A percentile compares a stretch with the other conserved stretches of the same genome.
Evolutionary conservation across 2,329 filamentous ascomycete species (phyloP).

Genomic region (Aspergillus fumigatus): DNA sequence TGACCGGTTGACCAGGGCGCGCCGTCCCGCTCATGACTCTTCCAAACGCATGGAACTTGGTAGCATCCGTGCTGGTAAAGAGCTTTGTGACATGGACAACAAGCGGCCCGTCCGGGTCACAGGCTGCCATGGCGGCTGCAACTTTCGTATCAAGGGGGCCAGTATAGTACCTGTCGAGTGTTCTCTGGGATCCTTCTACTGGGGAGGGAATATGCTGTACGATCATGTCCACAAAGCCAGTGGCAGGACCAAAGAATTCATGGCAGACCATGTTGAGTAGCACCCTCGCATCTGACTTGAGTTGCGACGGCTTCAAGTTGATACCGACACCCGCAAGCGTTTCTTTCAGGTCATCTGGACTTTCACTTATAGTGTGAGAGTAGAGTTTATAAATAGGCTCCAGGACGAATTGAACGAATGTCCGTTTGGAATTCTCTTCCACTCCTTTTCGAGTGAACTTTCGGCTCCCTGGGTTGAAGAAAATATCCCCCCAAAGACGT

Average conservation of each 20-base stretch:
- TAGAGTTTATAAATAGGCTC: slow-evolving; percentile 98
- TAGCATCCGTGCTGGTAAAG: slow-evolving; percentile 86
- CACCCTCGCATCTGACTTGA: slow-evolving; percentile 83
- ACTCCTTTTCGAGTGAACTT: slow-evolving; percentile 85
- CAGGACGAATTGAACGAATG: slow-evolving; percentile 90
- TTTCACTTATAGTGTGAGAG: slow-evolving; percentile 89
- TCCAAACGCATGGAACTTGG: slow-evolving; percentile 83
- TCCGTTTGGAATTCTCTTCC: slow-evolving; percentile 74
- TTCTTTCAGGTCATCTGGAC: slow-evolving; percentile 73
- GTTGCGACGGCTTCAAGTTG: slow-evolving; percentile 82
- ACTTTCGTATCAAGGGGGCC: slow-evolving; percentile 80
- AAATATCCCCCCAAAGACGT: slow-evolving; percentile 93
- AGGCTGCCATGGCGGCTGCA: slow-evolving; percentile 72
- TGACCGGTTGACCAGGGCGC: slow-evolving; percentile 72
- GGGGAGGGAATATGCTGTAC: slow-evolving; percentile 86
- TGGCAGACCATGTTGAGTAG: slow-evolving; percentile 85
- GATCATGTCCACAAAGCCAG: slow-evolving; percentile 94
- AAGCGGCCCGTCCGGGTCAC: slow-evolving; percentile 83
- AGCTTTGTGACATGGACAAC: slow-evolving; percentile 92
- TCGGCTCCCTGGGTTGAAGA: slow-evolving; percentile 85
- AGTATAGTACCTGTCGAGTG: slow-evolving; percentile 85
- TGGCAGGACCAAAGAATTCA: slow-evolving; percentile 88
- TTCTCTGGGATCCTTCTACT: slow-evolving; percentile 67
- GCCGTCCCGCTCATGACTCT: slow-evolving; percentile 90
- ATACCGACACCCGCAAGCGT: slow-evolving; percentile 80